These are phyloP conservation scores for Phytophthora palmivora DNA, from an alignment of 352 stramenopile genomes.

Conservation along the genomic window DNA sequence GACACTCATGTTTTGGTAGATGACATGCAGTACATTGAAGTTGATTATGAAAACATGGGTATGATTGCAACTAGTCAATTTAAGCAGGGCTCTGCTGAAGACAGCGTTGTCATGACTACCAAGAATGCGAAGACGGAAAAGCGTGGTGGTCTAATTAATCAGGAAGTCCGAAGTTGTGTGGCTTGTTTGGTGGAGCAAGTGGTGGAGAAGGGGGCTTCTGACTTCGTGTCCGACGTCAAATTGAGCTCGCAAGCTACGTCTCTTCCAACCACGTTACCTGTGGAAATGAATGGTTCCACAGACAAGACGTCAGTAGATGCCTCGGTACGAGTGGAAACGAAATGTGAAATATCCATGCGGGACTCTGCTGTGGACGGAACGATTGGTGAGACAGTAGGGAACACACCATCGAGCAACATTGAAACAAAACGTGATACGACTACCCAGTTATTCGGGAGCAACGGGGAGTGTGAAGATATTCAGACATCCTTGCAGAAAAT, in stretches of 20 bases:
- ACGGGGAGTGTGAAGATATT: constrained; percentile 53
- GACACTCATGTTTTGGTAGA: constrained; percentile 22
- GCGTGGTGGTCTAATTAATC: constrained; percentile 7
- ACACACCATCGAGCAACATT: not conserved
- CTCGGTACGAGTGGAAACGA: not conserved
- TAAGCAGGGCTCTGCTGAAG: not conserved
- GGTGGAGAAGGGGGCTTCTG: constrained; percentile 22
- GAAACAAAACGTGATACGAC: not conserved
- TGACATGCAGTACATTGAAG: constrained; percentile 31
- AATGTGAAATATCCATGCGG: constrained; percentile 4
- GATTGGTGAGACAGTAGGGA: not conserved
- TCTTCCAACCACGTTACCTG: not conserved
- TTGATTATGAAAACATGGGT: constrained; percentile 21
- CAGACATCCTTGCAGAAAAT: constrained; percentile 56
- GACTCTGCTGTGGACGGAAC: not conserved
- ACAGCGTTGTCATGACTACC: not conserved
- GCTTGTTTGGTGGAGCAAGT: constrained; percentile 29
- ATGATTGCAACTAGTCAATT: not conserved
- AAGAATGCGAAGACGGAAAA: constrained; percentile 5
- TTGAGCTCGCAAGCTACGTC: not conserved
- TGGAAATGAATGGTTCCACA: not conserved
- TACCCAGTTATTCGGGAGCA: constrained; percentile 45
- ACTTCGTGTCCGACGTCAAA: too few relatives aligned
- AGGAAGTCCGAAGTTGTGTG: constrained; percentile 24
- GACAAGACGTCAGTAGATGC: constrained; percentile 2